Conservation (phyloP, 805 yeast genomes). For the Yamadazyma philogaea region DNA sequence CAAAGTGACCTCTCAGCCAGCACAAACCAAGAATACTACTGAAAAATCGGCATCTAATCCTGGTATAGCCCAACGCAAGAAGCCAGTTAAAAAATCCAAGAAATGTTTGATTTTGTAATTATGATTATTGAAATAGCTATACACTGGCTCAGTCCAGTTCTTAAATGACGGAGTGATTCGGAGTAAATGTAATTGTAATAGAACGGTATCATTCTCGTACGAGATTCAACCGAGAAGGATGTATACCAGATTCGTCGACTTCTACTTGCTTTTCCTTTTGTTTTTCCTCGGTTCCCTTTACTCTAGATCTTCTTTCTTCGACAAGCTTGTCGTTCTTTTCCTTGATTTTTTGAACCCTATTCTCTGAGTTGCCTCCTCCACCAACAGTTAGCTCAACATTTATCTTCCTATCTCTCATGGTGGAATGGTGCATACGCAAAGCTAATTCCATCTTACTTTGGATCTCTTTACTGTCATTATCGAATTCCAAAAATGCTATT, state of each 20-base stretch:
- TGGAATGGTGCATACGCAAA: conserved; percentile 75
- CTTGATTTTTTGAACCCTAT: conserved; percentile 63
- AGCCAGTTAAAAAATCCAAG: conserved; percentile 32
- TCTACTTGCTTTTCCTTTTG: conserved; percentile 6
- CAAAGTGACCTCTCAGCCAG: conserved; percentile 14
- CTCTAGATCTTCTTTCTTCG: conserved; percentile 63
- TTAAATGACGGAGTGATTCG: neutral
- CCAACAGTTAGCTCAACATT: conserved; percentile 97
- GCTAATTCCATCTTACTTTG: conserved; percentile 82
- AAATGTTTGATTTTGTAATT: conserved; percentile 39
- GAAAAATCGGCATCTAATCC: conserved; percentile 4
- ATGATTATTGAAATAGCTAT: neutral
- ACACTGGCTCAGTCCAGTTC: conserved; percentile 2
- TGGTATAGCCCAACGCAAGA: conserved; percentile 16
- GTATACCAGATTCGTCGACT: conserved; percentile 33
- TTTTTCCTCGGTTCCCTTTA: conserved; percentile 26
- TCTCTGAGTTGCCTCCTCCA: conserved; percentile 89
- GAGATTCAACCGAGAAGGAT: conserved; percentile 65
- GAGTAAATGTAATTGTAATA: neutral
- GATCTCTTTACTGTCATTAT: conserved; percentile 54
- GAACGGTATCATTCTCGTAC: conserved; percentile 20
- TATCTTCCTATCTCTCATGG: conserved; percentile 68
- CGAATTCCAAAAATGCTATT: conserved; percentile 88
- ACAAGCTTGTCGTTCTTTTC: conserved; percentile 74
- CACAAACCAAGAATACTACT: conserved; percentile 7